Evolutionary conservation across 1,139 yeast genomes (phyloP), one percentile per base, ranked within the genome.

Genomic region (Trichomonascaceae sp.): DNA sequence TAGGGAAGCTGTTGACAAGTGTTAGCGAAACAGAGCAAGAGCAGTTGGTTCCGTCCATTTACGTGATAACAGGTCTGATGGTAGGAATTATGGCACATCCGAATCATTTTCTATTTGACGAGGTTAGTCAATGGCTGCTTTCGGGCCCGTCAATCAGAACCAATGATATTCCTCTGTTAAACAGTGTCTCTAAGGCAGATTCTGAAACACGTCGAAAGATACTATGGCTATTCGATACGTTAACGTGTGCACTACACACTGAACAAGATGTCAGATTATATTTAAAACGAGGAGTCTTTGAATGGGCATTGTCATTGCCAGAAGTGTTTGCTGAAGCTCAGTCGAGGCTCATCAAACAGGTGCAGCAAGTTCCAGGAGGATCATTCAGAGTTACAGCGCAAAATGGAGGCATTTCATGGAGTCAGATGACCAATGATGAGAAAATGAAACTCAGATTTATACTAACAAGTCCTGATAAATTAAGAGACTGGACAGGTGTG

Each of bases 41-140:
- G 2, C 47, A 54, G 49, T 15, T 68, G 72, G 53, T 70, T 74
- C n/a, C 77, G 75, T 50, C 61, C 78, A 52, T 73, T 71, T 76
- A 81, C 65, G 64, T 68, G 61, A 79, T 69, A 62, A 59, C 84
- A 63, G 74, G 88, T 0, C 76, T 79, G 51, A 66, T 89, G 45
- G 70, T 82, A 3, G 80, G 82, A 4, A 73, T 87, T 1, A 66
- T 87, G 55, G 66, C 77, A 8, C 83, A 81, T 66, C 96, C 90
- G 0, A 84, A 80, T n/a, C 95, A 80, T 67, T 79, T 72, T 64
- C 68, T 91, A 47, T 87, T 85, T 66, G 96, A 88, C 59, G 80
- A 81, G 58, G 80, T 82, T 0, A 81, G 77, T 19, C 63, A 63
- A 18, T 68, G 63, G 60, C 58, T 70, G 41, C 56, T 69, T 48